Conservation (phyloP, 2,329 filamentous ascomycete genomes). For the Apiospora sp. region DNA sequence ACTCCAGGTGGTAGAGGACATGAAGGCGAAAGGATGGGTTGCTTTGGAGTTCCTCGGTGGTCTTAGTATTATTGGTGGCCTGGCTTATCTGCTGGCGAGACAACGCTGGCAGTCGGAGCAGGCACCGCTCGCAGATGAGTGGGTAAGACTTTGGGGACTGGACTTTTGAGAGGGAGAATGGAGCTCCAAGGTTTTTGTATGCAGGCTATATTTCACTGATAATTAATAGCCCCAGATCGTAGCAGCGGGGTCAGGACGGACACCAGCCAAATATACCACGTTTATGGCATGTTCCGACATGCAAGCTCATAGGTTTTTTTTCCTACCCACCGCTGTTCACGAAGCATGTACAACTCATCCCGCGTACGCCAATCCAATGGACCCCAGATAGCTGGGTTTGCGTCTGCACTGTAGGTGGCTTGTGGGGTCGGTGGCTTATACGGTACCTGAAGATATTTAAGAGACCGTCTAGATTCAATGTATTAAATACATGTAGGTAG, state of each 20-base stretch:
- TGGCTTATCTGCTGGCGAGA: conserved; percentile 68
- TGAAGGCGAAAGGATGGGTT: conserved; percentile 71
- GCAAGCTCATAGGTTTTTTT: background rate
- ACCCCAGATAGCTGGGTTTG: background rate
- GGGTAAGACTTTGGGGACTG: conserved; percentile 39
- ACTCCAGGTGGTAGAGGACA: conserved; percentile 70
- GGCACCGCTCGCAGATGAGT: conserved; percentile 39
- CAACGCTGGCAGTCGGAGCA: conserved; percentile 48
- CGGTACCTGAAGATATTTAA: background rate
- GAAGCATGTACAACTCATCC: conserved; percentile 11
- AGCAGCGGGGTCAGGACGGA: background rate
- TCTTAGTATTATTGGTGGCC: conserved; percentile 75
- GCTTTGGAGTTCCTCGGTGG: conserved; percentile 78
- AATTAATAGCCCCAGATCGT: background rate
- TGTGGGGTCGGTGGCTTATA: background rate
- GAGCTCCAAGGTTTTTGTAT: background rate
- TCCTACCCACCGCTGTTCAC: background rate
- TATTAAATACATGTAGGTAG: too few species aligned
- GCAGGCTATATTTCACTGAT: background rate
- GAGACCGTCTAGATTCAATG: too few species aligned
- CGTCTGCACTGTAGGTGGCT: background rate
- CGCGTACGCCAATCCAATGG: background rate
- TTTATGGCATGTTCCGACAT: background rate
- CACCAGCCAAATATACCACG: background rate
- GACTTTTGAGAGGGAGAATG: conserved; percentile 32